phyloP scores from a whole-genome alignment of 1,139 yeast genomes.

The Candida sp. region DNA sequence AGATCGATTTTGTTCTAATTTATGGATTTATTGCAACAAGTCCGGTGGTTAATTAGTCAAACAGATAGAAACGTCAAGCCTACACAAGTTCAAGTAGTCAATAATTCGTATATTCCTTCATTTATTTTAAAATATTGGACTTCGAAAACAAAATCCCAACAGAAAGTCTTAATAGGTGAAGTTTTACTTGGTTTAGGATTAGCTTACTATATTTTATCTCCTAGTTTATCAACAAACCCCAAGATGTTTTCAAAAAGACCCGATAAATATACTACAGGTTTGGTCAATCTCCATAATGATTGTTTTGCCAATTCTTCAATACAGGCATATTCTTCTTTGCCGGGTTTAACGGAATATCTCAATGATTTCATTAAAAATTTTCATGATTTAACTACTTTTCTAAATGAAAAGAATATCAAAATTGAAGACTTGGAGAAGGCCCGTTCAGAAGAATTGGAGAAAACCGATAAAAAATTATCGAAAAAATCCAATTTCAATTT shows the following conservation, averaged over 20 bases:
- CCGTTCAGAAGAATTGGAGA: conserved; percentile 7
- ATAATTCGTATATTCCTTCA: conserved; percentile 6
- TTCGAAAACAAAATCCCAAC: conserved; percentile 7
- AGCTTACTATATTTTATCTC: conserved; percentile 21
- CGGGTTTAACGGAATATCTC: conserved; percentile 61
- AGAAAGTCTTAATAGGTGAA: conserved; percentile 6
- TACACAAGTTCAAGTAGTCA: neutral
- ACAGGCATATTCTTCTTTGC: conserved; percentile 77
- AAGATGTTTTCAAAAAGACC: conserved; percentile 53
- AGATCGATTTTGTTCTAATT: neutral
- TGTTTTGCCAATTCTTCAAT: conserved; percentile 92
- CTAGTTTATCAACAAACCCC: conserved; percentile 14
- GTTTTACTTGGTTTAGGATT: conserved; percentile 9
- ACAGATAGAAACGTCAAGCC: conserved; percentile 5
- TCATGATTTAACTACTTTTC: conserved; percentile 23
- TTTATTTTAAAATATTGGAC: conserved; percentile 8
- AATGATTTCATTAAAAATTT: conserved; percentile 35
- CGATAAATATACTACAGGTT: conserved; percentile 79
- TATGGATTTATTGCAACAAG: conserved; percentile 9
- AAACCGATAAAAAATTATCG: conserved; percentile 7
- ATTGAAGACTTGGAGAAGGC: conserved; percentile 15
- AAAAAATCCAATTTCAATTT: conserved; percentile 25
- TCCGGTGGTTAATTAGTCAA: conserved; percentile 9
- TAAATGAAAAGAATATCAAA: conserved; percentile 19
- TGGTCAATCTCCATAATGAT: conserved; percentile 78